Percentiles rank a stretch among this genome's conserved stretches.
Conservation (phyloP, 2,329 filamentous ascomycete genomes). For the Trichocomaceae sp. region DNA sequence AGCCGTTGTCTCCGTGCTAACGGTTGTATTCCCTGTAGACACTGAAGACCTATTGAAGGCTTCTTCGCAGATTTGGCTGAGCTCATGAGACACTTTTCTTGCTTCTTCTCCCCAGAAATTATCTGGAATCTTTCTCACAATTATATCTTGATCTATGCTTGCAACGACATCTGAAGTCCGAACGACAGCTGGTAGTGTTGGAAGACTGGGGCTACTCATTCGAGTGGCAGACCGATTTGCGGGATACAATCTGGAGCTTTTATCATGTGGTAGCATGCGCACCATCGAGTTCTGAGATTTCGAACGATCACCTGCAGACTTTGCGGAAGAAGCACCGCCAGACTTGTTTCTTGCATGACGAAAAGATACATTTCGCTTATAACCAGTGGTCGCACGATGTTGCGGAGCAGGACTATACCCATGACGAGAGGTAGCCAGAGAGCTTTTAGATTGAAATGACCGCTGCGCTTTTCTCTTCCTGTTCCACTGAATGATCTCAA, state of each 20-base stretch:
- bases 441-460: conserved; percentile 42
- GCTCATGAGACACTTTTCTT: conserved; percentile 72
- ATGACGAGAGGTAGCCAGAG: conserved; percentile 43
- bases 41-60: conserved; percentile 70
- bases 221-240: neutral
- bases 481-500: conserved; percentile 27
- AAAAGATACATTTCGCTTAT: conserved; percentile 60
- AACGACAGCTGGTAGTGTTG: conserved; percentile 34
- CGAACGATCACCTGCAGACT: conserved; percentile 18
- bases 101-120: conserved; percentile 67
- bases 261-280: conserved; percentile 18
- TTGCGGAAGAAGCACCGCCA: conserved; percentile 23
- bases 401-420: conserved; percentile 28
- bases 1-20: conserved; percentile 47
- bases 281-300: conserved; percentile 21
- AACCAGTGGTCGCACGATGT: conserved; percentile 44
- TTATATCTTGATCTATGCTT: conserved; percentile 21
- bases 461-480: conserved; percentile 29
- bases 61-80: conserved; percentile 85
- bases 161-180: conserved; percentile 26
- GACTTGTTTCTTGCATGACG: conserved; percentile 45
- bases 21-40: conserved; percentile 43
- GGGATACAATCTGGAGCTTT: conserved; percentile 19
- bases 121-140: conserved; percentile 37
- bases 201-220: conserved; percentile 28